These are phyloP conservation scores for Monosporascus sp. DNA, from an alignment of 2,329 filamentous ascomycete species.

Conservation along the genomic window DNA sequence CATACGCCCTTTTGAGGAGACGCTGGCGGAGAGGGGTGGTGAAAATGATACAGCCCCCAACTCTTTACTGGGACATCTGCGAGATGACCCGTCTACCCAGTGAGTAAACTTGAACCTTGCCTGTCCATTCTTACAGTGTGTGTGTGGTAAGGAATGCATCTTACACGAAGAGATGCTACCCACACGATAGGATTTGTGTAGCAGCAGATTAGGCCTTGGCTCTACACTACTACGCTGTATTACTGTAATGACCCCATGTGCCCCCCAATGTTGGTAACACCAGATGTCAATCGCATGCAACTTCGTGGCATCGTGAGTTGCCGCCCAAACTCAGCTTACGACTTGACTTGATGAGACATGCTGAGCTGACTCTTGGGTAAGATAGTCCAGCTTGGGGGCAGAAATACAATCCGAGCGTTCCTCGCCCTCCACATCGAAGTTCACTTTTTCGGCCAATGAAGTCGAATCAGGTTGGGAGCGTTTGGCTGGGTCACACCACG, in stretches of 20 bases:
- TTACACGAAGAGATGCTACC: not conserved
- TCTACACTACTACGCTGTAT: not conserved
- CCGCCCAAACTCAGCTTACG: not conserved
- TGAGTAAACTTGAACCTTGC: not conserved
- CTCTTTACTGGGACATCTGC: not conserved
- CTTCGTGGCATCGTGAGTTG: not conserved
- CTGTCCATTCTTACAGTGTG: not conserved
- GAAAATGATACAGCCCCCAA: no score
- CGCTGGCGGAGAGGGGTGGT: no score
- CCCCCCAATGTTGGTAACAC: not conserved
- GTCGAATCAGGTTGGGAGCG: not conserved
- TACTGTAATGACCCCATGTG: not conserved
- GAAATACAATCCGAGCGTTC: not conserved
- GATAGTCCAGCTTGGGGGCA: not conserved
- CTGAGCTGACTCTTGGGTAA: not conserved
- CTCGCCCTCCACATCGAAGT: not conserved
- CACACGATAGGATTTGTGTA: not conserved
- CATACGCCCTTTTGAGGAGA: no score
- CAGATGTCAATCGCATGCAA: not conserved
- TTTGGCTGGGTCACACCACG: not conserved
- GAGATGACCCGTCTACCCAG: not conserved
- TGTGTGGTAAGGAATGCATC: not conserved
- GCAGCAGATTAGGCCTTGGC: not conserved
- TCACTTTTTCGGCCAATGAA: not conserved
- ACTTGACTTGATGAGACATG: not conserved